Evolutionary conservation across 2,329 filamentous ascomycete species (phyloP), one percentile per base, ranked within the genome.

Genomic region (Nigrospora osmanthi): DNA sequence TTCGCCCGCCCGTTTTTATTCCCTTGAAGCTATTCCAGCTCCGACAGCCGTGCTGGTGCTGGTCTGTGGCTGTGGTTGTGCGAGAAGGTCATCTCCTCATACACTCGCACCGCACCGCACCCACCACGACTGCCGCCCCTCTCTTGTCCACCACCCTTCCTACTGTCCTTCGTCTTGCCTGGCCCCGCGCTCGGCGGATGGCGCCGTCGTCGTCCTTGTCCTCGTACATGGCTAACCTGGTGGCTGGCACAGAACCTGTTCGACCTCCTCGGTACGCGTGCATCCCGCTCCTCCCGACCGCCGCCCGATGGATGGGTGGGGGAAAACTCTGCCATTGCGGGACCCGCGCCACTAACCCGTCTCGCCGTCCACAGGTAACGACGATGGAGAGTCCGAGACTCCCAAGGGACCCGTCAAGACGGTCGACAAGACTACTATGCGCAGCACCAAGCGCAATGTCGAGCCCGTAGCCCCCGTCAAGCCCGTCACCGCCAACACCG

Each of bases 211-310:
- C n/a, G n/a, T n/a, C n/a, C n/a, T n/a, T n/a, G n/a, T n/a, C n/a
- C 4, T 23, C 19, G 23, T 28, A 28, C 23, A 28, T 28, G 9
- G 23, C 23, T 28, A 28, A 28, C 23, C 6, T 28, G 23, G 23
- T 10, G 6, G 23, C 23, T 39, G 30, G 35, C 35, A 23, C 58
- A 97, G 93, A 98, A 98, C 81, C 84, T 87, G 66, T 97, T 87
- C 81, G 91, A 93, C 81, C 85, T 95, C 76, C 89, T 98, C 80
- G 91, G 93, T 97, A 95, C 63, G 71, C 64, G 56, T 51, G 51
- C 53, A 49, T 45, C 46, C 49, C 53, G 46, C 53, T 48, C n/a
- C 40, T 47, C 48, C 47, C 48, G 51, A 23, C 40, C 32, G 19
- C 23, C 10, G 23, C 23, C 13, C 40, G 34, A 35, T 35, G 15